Evolutionary conservation across 495 filamentous ascomycete genomes (phyloP).

Genomic region (Penicillium odoratum): DNA sequence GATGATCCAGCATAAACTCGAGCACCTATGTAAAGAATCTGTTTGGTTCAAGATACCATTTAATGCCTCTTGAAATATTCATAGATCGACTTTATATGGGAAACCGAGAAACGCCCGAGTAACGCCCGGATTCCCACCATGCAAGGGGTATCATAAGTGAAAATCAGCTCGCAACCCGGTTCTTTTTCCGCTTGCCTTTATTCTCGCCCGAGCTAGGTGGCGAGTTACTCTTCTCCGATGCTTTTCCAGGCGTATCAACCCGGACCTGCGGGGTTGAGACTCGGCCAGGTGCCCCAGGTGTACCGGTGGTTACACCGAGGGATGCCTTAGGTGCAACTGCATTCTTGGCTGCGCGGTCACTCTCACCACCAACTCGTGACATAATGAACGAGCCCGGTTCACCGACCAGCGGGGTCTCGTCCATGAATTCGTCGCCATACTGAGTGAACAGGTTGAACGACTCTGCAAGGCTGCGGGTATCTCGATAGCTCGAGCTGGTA

Average conservation of each 20-base stretch:
- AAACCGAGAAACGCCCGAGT: background rate
- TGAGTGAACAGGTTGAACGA: slow-evolving; percentile 62
- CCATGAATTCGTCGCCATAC: slow-evolving; percentile 80
- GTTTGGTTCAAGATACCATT: no score
- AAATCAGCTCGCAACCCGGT: slow-evolving; percentile 32
- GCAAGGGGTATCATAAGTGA: slow-evolving; percentile 30
- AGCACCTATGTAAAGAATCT: no score
- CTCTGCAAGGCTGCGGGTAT: slow-evolving; percentile 63
- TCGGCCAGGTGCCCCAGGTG: slow-evolving; percentile 20
- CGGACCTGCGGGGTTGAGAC: slow-evolving; percentile 40
- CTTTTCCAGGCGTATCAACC: slow-evolving; percentile 41
- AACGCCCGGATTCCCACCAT: slow-evolving; percentile 1
- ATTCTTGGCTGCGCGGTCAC: slow-evolving; percentile 18
- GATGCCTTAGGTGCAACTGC: slow-evolving; percentile 16
- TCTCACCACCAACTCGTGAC: slow-evolving; percentile 45
- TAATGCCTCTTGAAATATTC: no score
- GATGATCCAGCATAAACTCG: no score
- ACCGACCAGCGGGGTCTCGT: slow-evolving; percentile 85
- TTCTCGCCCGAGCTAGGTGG: slow-evolving; percentile 33
- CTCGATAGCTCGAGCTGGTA: slow-evolving; percentile 36
- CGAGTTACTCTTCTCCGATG: slow-evolving; percentile 30
- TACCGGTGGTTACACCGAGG: slow-evolving; percentile 9
- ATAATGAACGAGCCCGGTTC: slow-evolving; percentile 85
- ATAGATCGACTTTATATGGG: background rate
- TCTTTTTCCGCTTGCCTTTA: slow-evolving; percentile 40